phyloP scores from a whole-genome alignment of 495 filamentous ascomycete genomes.

The Parathielavia appendiculata region DNA sequence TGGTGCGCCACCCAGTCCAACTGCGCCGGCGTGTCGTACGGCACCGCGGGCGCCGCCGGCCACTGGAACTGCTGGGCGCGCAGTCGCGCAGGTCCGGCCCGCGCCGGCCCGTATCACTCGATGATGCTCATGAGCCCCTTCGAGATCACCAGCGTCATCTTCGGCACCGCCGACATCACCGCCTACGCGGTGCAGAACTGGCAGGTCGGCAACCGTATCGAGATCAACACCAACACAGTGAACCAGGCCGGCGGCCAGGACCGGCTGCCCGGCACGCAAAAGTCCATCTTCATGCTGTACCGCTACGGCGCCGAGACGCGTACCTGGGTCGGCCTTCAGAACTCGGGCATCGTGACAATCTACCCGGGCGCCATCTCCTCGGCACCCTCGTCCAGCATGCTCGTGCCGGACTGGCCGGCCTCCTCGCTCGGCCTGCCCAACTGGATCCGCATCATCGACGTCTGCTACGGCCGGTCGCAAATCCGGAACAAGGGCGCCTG shows the following conservation, averaged over 20 bases:
- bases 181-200: not conserved
- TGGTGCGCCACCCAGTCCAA: not conserved
- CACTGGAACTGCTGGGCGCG: not conserved
- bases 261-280: not conserved
- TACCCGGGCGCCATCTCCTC: not conserved
- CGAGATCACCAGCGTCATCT: slow-evolving; percentile 5
- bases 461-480: slow-evolving; percentile 9
- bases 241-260: not conserved
- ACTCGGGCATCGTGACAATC: slow-evolving; percentile 2
- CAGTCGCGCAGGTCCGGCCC: not conserved
- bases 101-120: not conserved
- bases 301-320: slow-evolving; percentile 2
- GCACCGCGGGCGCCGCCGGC: not conserved
- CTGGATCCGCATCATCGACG: slow-evolving; percentile 6
- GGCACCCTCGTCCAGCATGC: not conserved
- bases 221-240: slow-evolving; percentile 8
- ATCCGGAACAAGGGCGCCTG: not conserved
- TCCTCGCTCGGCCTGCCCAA: not conserved
- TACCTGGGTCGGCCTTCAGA: slow-evolving; percentile 3
- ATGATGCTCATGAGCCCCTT: slow-evolving; percentile 3
- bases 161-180: slow-evolving; percentile 11
- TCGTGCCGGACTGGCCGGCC: not conserved
- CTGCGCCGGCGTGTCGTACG: not conserved
- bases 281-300: slow-evolving; percentile 15
- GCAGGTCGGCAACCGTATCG: slow-evolving; percentile 5